Evolutionary conservation across 2,329 filamentous ascomycete species (phyloP).

Genomic region (Alternaria sp.): DNA sequence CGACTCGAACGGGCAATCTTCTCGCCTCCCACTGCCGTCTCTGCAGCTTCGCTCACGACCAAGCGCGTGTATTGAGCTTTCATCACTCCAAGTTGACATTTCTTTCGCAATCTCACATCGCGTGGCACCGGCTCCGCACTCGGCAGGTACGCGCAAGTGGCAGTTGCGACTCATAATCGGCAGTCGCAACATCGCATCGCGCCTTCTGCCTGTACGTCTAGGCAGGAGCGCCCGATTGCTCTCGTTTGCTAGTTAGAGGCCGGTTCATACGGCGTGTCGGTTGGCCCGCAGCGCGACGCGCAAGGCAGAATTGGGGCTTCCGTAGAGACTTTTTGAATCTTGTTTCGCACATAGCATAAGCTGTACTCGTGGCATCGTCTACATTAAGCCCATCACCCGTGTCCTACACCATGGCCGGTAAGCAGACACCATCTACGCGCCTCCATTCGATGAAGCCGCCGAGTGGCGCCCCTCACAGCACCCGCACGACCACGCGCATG

Average conservation of each 20-base stretch:
- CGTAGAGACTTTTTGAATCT: constrained; percentile 50
- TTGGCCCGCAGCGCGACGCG: constrained; percentile 33
- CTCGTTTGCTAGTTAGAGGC: constrained; percentile 42
- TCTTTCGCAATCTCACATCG: constrained; percentile 23
- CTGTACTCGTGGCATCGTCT: constrained; percentile 42
- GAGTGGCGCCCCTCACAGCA: constrained; percentile 17
- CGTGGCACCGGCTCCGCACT: constrained; percentile 27
- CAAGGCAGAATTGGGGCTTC: constrained; percentile 37
- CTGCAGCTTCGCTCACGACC: constrained; percentile 15
- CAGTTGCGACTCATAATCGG: constrained; percentile 30
- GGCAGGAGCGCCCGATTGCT: constrained; percentile 30
- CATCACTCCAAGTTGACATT: constrained; percentile 7
- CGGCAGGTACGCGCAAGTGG: constrained; percentile 33
- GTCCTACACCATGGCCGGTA: constrained; percentile 66
- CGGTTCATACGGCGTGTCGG: constrained; percentile 27
- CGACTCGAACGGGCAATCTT: constrained; percentile 27
- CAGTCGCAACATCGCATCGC: constrained; percentile 33
- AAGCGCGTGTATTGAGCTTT: constrained; percentile 21
- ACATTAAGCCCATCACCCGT: constrained; percentile 43
- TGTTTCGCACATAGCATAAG: constrained; percentile 47
- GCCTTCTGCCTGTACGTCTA: constrained; percentile 25
- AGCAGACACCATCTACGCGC: constrained; percentile 55
- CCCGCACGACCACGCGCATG: constrained; percentile 19
- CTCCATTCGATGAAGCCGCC: constrained; percentile 13
- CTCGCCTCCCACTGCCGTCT: constrained; percentile 24